Base-by-base conservation (phyloP, 306 rosid species). In the Arachis hypogaea region DNA sequence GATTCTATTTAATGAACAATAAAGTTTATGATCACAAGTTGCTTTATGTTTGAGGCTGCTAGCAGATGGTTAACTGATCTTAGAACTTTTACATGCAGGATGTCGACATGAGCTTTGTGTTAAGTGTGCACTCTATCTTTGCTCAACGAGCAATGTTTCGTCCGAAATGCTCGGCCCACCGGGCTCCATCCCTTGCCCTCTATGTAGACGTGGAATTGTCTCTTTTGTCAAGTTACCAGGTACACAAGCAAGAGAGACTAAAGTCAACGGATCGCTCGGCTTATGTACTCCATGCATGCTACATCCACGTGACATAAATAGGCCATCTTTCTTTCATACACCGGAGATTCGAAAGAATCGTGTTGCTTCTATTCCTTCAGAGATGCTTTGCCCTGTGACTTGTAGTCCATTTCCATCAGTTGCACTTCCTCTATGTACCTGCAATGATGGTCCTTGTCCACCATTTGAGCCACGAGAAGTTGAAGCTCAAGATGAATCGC, bases 391-490 rank as follows among this genome's bases (percentile, higher is more conserved):
- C 64, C 95, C 97, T 0, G 92, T 94, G 80, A 89, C 99, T 7
- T 94, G 99, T 72, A 88, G 90, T 74, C 96, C 99, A 12, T 95
- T 95, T 81, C 98, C 93, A 58, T 95, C 98, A 0, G 90, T 90
- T 5, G 73, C 97, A 61, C 85, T 95, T 66, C 99, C 97, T 68
- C 69, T 92, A 54, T 92, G 99, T 74, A 92, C 97, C 2, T 92
- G 99, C 88, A 88, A 83, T 11, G 96, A 92, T 14, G 92, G 89
- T 74, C 89, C 96, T 3, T 94, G 98, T 70, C 93, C 98, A 1
- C 61, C 92, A 40, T 92, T 82, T 71, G 97, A 94, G 74, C 69
- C 93, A 5, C 84, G 75, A 7, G 92, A 83, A 59, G 87, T 29
- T 5, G 99, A 84, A 81, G 41, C 90, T 5, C 86, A 61, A 77